Base-by-base conservation (phyloP, 352 stramenopile species). In the Phytophthora tubulina region DNA sequence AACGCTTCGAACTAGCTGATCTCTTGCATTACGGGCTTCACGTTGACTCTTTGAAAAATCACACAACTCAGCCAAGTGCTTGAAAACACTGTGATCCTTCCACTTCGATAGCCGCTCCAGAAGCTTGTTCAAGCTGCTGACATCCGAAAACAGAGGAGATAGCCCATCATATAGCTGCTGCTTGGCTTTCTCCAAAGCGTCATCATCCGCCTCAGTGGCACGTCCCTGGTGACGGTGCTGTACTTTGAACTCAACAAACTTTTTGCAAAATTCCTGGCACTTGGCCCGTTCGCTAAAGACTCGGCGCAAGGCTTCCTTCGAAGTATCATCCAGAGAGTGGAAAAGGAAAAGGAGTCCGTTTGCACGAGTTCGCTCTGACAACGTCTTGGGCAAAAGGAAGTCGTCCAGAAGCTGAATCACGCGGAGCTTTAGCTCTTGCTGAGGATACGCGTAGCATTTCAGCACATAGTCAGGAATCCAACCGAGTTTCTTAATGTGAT, bases 401-500 rank as follows among this genome's bases (percentile, higher is more conserved):
- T 97, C 90, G 57, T 97, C 90, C 11, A 97, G 52, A 17, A 97
- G 68, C 58, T 96, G 90, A 8, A 96, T 81, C 11, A 95, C 88
- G 27, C 90, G 83, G 15, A 97, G 79, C 51, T 90, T 89, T 4
- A 97, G 67, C 45, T 97, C 90, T 80, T 96, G 80, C 35, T 95
- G 80, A 4, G 86, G 84, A 62, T 96, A 97, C 11, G 90, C 87
- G 56, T 92, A 97, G 52, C 87, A 96, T 62, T 97, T 96, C 42
- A 96, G 67, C 1, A 96, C 87, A 59, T 86, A 96, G 33, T 94
- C 88, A 0, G 90, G 87, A 27, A 96, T 85, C 90, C 90, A 97
- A 14, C 75, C 78, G 7, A 97, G 78, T 39, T 96, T 96, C 69
- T 91, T 92, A 0, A 73, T 46, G 33, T 84, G 62, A 3, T 48